These are phyloP conservation scores for Kurtzmaniella quercitrusa DNA, from an alignment of 1,139 yeast species.

Conservation along the genomic window DNA sequence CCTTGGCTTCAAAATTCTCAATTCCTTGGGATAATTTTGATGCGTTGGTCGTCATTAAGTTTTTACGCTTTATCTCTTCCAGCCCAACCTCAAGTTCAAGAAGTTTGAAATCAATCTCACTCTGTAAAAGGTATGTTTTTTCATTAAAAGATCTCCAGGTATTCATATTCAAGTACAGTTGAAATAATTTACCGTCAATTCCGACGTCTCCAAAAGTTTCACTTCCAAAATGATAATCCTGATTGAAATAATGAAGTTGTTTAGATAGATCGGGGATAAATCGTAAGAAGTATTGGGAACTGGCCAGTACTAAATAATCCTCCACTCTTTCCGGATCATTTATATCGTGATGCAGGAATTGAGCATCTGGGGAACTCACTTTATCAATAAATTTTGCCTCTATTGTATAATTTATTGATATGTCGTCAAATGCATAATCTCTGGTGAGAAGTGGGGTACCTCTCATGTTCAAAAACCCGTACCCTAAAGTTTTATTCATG, in stretches of 20 bases:
- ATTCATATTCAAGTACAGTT: constrained; percentile 19
- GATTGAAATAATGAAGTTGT: constrained; percentile 26
- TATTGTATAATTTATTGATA: constrained; percentile 40
- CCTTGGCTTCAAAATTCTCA: constrained; percentile 4
- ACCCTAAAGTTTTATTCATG: constrained; percentile 42
- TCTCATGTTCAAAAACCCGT: constrained; percentile 35
- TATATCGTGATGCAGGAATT: constrained; percentile 35
- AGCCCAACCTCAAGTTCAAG: constrained; percentile 23
- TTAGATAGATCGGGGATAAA: constrained; percentile 38
- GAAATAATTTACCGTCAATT: constrained; percentile 33
- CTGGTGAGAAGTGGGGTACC: constrained; percentile 44
- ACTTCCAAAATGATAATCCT: constrained; percentile 19
- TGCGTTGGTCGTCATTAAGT: constrained; percentile 17
- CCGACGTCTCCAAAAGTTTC: constrained; percentile 30
- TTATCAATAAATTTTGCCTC: constrained; percentile 44
- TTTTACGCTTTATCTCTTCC: constrained; percentile 33
- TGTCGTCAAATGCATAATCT: constrained; percentile 40
- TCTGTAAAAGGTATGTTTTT: constrained; percentile 28
- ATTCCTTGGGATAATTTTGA: background rate
- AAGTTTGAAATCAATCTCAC: constrained; percentile 33
- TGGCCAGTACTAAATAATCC: constrained; percentile 35
- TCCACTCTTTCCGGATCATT: constrained; percentile 32
- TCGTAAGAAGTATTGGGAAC: constrained; percentile 36
- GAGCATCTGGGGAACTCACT: constrained; percentile 18
- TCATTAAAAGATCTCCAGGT: constrained; percentile 36